phyloP scores from a whole-genome alignment of 768 basidiomycete species.

The Leccinum incarnatum region DNA sequence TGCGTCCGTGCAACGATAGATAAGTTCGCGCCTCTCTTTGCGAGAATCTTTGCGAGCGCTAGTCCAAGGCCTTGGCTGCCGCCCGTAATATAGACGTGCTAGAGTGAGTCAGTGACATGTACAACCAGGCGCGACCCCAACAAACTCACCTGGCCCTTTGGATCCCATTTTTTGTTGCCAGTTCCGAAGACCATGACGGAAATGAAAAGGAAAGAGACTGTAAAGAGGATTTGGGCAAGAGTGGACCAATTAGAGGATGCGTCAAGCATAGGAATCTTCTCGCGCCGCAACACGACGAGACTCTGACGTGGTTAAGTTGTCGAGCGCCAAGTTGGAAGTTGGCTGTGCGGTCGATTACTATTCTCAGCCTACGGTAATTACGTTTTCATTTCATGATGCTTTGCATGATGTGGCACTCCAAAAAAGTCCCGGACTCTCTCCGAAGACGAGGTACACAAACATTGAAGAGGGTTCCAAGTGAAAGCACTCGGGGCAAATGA shows the following conservation, averaged over 20 bases:
- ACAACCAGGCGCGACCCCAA: not conserved
- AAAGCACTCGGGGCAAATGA: too few species aligned
- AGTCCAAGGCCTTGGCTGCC: conserved; percentile 82
- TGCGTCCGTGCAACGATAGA: conserved; percentile 82
- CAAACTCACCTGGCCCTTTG: conserved; percentile 39
- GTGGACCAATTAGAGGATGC: not conserved
- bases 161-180: conserved; percentile 45
- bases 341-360: too few species aligned
- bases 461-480: too few species aligned
- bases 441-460: too few species aligned
- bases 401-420: too few species aligned
- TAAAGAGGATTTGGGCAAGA: conserved; percentile 5
- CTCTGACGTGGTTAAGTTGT: too few species aligned
- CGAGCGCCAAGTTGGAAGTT: too few species aligned
- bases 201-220: conserved; percentile 9
- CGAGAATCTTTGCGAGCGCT: conserved; percentile 64
- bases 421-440: too few species aligned
- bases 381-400: too few species aligned
- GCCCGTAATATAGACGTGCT: conserved; percentile 88
- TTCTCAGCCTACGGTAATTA: too few species aligned
- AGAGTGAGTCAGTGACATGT: not conserved
- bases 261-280: not conserved
- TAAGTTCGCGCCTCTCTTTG: conserved; percentile 70
- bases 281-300: too few species aligned
- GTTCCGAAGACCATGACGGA: conserved; percentile 20